These are phyloP conservation scores for Guadua angustifolia DNA, from an alignment of 176 grass and related monocot species.

Conservation along the genomic window DNA sequence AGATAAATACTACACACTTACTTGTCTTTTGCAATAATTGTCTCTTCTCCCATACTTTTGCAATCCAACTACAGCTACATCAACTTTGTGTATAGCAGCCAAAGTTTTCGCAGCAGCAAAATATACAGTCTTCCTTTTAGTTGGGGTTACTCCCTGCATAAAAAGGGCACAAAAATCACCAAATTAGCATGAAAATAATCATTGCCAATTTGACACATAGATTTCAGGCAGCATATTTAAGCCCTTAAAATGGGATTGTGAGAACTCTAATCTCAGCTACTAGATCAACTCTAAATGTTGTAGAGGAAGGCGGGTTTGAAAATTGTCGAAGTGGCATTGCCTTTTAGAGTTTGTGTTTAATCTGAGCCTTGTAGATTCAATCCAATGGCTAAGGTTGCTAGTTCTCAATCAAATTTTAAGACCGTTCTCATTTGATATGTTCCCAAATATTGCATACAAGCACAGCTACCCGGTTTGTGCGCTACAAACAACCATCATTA, in stretches of 20 bases:
- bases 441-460: slow-evolving; percentile 4
- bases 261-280: slow-evolving; percentile 1
- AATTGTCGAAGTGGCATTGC: not conserved
- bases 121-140: slow-evolving; percentile 69
- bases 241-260: not conserved
- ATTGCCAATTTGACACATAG: not conserved
- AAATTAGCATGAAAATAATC: not conserved
- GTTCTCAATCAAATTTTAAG: not conserved
- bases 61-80: slow-evolving; percentile 69
- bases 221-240: not conserved
- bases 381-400: slow-evolving; percentile 8
- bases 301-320: not conserved
- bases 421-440: slow-evolving; percentile 3
- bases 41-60: slow-evolving; percentile 89
- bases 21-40: slow-evolving; percentile 98
- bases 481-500: not conserved
- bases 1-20: slow-evolving; percentile 25
- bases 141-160: slow-evolving; percentile 60
- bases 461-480: not conserved
- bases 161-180: slow-evolving; percentile 13
- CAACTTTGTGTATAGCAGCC: slow-evolving; percentile 76
- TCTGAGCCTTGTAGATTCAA: not conserved
- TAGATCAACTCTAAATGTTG: not conserved
- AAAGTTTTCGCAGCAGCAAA: slow-evolving; percentile 69
- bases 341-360: slow-evolving; percentile 19